Percentiles rank a stretch among this genome's conserved stretches.
Conservation (phyloP, 768 basidiomycete species). For the Tulasnella sp. region DNA sequence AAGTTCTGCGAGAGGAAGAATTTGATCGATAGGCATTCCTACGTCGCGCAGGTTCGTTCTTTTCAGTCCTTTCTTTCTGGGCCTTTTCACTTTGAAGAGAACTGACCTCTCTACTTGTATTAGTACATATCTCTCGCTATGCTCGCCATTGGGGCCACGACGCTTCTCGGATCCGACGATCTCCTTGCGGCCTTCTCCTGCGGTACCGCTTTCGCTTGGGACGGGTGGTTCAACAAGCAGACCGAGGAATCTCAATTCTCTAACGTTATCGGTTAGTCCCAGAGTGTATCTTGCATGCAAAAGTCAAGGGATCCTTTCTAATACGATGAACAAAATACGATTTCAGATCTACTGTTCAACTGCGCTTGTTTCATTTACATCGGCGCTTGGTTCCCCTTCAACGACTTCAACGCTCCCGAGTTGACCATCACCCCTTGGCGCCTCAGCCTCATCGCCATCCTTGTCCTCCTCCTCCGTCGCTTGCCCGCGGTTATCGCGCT, state of each 20-base stretch:
- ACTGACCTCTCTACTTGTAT: too few relatives aligned
- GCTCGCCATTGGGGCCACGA: conserved; percentile 77
- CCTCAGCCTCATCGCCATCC: conserved; percentile 74
- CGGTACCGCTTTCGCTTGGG: conserved; percentile 95
- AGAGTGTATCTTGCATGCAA: not conserved
- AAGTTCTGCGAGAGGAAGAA: conserved; percentile 83
- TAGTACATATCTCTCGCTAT: conserved; percentile 72
- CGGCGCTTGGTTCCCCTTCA: conserved; percentile 96
- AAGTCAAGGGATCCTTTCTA: not conserved
- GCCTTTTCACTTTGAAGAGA: too few relatives aligned
- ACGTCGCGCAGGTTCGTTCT: conserved; percentile 68
- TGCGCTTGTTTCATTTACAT: conserved; percentile 90
- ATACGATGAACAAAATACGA: conserved; percentile 11
- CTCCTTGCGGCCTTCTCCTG: conserved; percentile 92
- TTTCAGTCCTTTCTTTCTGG: too few relatives aligned
- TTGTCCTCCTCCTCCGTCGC: conserved; percentile 76
- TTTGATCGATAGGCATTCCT: conserved; percentile 90
- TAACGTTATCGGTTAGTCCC: conserved; percentile 65
- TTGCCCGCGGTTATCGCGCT: conserved; percentile 78
- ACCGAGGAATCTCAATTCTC: conserved; percentile 95
- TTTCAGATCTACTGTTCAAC: conserved; percentile 82
- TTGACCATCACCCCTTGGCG: conserved; percentile 78
- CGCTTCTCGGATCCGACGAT: conserved; percentile 86
- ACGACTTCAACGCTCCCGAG: conserved; percentile 60
- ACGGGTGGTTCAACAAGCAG: conserved; percentile 87